Evolutionary conservation across 768 basidiomycete species (phyloP), one percentile per base, ranked within the genome.

Genomic region (Gelatoporia subvermispora): DNA sequence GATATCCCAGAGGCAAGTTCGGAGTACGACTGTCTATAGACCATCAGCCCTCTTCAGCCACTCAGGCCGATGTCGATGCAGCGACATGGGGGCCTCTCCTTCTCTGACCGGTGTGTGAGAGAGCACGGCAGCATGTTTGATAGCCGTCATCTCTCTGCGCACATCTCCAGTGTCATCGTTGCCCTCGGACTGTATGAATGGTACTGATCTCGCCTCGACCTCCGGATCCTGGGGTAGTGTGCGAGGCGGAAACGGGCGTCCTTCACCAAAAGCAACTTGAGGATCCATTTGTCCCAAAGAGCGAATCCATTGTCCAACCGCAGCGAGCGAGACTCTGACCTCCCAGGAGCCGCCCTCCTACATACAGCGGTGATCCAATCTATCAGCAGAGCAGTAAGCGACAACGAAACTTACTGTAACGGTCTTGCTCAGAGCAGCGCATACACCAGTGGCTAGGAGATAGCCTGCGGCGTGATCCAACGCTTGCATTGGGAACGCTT

Each of bases 281-380:
- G 74, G 69, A 8, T 63, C 46, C 11, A 78, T 45, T 16, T 66
- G 70, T 0, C 80, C 81, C 1, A 84, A 57, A 13, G 77, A 76
- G 22, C 78, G 74, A 11, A 83, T 65, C 77, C 79, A 82, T 42
- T 73, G 71, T 1, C 73, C 78, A 1, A 81, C 77, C 0, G 70
- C 74, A 25, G 76, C 77, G 1, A 84, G 71, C 4, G 81, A 82
- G 11, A 81, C 79, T 5, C 72, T 74, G 1, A 83, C 77, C 57
- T 78, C 76, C 72, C 75, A 81, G 4, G 78, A 78, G 8, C 80
- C 79, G 18, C 82, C 82, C 48, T 79, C 76, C 81, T 82, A 50
- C 21, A 20, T 37, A 23, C 8, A 43, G 20, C 39, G 15, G n/a
- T 9, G 20, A 8, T 3, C 5, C 18, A 38, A 13, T 16, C 10